phyloP scores from a whole-genome alignment of 129 eudicot species.

The Pittosporum tobira region DNA sequence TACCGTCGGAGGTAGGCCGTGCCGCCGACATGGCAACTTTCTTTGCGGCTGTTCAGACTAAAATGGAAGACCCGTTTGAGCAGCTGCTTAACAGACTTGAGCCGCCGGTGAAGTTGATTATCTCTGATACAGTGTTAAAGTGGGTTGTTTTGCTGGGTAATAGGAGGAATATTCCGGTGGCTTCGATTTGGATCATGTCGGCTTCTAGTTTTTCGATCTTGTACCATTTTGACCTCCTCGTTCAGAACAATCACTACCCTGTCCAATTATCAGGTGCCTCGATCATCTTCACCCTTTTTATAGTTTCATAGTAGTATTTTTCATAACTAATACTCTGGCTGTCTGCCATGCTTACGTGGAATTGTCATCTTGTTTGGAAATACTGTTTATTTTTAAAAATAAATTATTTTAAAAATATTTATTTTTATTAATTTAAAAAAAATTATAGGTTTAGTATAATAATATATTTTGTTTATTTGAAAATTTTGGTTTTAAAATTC shows the following conservation, averaged over 20 bases:
- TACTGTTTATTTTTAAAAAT: no score
- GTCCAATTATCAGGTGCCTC: slow-evolving; percentile 2
- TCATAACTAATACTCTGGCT: no score
- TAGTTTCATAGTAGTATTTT: no score
- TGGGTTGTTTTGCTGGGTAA: slow-evolving; percentile 13
- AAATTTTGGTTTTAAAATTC: no score
- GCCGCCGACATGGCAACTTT: slow-evolving; percentile 7
- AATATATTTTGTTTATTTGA: no score
- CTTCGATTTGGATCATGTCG: slow-evolving; percentile 20
- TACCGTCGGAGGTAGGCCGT: slow-evolving; percentile 12
- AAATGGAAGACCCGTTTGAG: slow-evolving; percentile 16
- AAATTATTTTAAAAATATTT: no score
- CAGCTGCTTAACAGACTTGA: slow-evolving; percentile 9
- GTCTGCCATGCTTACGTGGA: no score
- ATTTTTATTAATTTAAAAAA: no score
- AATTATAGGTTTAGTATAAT: no score
- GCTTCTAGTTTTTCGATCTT: slow-evolving; percentile 5
- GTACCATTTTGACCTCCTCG: slow-evolving; percentile 15
- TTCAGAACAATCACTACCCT: slow-evolving; percentile 6
- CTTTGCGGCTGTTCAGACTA: slow-evolving; percentile 8
- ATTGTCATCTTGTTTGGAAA: no score
- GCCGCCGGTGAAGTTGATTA: slow-evolving; percentile 5
- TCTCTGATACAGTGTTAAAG: slow-evolving; percentile 10
- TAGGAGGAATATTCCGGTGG: slow-evolving; percentile 19
- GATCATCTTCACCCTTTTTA: no score